Conservation (phyloP, 257 asterid genomes). For the Nicotiana attenuata region DNA sequence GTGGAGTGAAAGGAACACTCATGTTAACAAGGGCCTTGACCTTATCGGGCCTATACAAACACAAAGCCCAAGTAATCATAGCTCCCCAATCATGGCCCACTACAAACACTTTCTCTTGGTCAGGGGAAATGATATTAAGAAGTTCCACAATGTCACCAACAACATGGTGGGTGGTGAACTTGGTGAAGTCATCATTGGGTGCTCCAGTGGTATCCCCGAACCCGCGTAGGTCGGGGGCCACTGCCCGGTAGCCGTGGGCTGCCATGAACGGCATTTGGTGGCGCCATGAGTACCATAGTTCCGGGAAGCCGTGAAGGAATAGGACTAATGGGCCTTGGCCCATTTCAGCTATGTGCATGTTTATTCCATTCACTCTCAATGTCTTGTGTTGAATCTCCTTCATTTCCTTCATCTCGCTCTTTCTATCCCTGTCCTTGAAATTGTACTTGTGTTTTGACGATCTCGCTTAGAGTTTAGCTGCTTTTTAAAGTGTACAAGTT, state of each 20-base stretch:
- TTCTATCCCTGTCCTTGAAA: background rate
- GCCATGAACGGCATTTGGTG: slow-evolving; percentile 74
- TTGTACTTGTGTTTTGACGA: background rate
- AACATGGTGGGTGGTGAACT: slow-evolving; percentile 43
- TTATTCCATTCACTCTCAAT: slow-evolving; percentile 44
- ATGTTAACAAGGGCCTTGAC: slow-evolving; percentile 54
- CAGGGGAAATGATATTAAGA: slow-evolving; percentile 42
- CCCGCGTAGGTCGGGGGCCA: slow-evolving; percentile 77
- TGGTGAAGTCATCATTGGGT: slow-evolving; percentile 44
- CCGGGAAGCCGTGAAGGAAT: slow-evolving; percentile 82
- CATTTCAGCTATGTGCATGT: slow-evolving; percentile 64
- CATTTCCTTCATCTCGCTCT: slow-evolving; percentile 21
- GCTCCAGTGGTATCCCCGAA: slow-evolving; percentile 75
- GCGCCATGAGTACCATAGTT: slow-evolving; percentile 94
- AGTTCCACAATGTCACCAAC: slow-evolving; percentile 68
- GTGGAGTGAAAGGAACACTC: slow-evolving; percentile 45
- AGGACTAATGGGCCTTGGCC: slow-evolving; percentile 75
- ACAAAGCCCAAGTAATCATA: slow-evolving; percentile 49
- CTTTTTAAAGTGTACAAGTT: background rate
- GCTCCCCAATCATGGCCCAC: slow-evolving; percentile 97
- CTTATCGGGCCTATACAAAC: slow-evolving; percentile 61
- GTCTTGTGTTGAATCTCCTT: slow-evolving; percentile 52
- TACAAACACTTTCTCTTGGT: slow-evolving; percentile 55
- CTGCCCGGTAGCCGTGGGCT: slow-evolving; percentile 56
- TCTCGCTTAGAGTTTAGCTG: background rate